phyloP scores from a whole-genome alignment of 108 stramenopile species.

The Cyclotella baltica region DNA sequence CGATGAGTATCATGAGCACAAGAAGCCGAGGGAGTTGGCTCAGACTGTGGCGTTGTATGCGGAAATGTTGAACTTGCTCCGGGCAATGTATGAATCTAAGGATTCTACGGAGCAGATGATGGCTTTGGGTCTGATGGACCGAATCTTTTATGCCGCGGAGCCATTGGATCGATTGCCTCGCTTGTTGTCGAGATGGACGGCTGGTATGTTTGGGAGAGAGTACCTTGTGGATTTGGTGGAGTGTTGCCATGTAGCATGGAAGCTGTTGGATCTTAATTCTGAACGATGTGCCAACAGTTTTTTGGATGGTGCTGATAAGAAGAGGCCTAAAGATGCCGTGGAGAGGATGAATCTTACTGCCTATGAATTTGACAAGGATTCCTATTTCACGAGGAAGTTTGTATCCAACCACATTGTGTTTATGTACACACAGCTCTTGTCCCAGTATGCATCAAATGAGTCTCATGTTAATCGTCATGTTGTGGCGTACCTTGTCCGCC shows the following conservation, averaged over 20 bases:
- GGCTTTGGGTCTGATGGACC: conserved; percentile 86
- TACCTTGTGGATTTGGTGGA: conserved; percentile 88
- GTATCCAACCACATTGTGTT: conserved; percentile 78
- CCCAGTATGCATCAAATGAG: conserved; percentile 79
- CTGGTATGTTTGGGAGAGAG: conserved; percentile 76
- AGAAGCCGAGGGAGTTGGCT: conserved; percentile 68
- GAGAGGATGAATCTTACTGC: conserved; percentile 74
- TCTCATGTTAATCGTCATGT: conserved; percentile 82
- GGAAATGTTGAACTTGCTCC: conserved; percentile 86
- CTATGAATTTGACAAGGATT: conserved; percentile 74
- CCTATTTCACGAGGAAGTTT: conserved; percentile 74
- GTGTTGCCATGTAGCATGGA: conserved; percentile 73
- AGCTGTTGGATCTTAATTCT: conserved; percentile 73
- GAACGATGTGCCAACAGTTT: conserved; percentile 37
- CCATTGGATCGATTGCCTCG: conserved; percentile 82
- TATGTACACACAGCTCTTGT: conserved; percentile 85
- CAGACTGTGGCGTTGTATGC: conserved; percentile 78
- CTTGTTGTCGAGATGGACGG: conserved; percentile 73
- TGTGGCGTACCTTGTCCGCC: conserved; percentile 74
- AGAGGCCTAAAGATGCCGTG: conserved; percentile 57
- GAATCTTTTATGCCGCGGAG: conserved; percentile 80
- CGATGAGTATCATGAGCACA: conserved; percentile 75
- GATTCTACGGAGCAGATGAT: conserved; percentile 86
- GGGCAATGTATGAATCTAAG: conserved; percentile 71
- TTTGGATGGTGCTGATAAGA: conserved; percentile 34